Evolutionary conservation across 2,329 filamentous ascomycete genomes (phyloP).

Genomic region (Ophiostoma sp.): DNA sequence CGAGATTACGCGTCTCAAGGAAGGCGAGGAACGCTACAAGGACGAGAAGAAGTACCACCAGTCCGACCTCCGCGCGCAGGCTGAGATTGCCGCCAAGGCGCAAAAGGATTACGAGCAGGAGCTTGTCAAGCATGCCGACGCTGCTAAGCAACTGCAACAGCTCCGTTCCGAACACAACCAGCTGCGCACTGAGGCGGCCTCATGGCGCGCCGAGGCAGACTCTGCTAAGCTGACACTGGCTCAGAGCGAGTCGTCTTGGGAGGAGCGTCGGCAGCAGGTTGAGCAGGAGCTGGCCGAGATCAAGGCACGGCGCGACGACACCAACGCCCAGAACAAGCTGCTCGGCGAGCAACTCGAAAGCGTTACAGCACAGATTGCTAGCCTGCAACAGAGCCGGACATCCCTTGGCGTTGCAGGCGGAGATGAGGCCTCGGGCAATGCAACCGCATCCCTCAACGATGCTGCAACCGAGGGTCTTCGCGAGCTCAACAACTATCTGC

Average conservation of each 20-base stretch:
- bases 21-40: slow-evolving; percentile 73
- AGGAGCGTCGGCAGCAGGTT: slow-evolving; percentile 70
- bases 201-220: slow-evolving; percentile 74
- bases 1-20: slow-evolving; percentile 74
- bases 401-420: slow-evolving; percentile 37
- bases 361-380: slow-evolving; percentile 71
- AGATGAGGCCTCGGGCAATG: slow-evolving; percentile 45
- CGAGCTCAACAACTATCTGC: slow-evolving; percentile 85
- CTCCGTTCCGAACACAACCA: slow-evolving; percentile 76
- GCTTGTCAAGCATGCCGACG: slow-evolving; percentile 89
- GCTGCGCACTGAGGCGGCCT: slow-evolving; percentile 71
- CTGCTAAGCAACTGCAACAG: slow-evolving; percentile 76
- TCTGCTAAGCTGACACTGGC: slow-evolving; percentile 72
- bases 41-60: slow-evolving; percentile 80
- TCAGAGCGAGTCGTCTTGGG: slow-evolving; percentile 84
- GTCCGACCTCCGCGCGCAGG: slow-evolving; percentile 86
- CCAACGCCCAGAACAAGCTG: slow-evolving; percentile 82
- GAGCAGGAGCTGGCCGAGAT: slow-evolving; percentile 80
- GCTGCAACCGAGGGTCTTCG: slow-evolving; percentile 70
- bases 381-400: slow-evolving; percentile 69
- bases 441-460: slow-evolving; percentile 46
- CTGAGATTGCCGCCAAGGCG: slow-evolving; percentile 85
- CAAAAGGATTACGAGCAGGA: slow-evolving; percentile 95
- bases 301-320: slow-evolving; percentile 72
- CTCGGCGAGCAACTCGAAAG: slow-evolving; percentile 84